Evolutionary conservation across 306 rosid genomes (phyloP).

Genomic region (Cucumis hystrix): DNA sequence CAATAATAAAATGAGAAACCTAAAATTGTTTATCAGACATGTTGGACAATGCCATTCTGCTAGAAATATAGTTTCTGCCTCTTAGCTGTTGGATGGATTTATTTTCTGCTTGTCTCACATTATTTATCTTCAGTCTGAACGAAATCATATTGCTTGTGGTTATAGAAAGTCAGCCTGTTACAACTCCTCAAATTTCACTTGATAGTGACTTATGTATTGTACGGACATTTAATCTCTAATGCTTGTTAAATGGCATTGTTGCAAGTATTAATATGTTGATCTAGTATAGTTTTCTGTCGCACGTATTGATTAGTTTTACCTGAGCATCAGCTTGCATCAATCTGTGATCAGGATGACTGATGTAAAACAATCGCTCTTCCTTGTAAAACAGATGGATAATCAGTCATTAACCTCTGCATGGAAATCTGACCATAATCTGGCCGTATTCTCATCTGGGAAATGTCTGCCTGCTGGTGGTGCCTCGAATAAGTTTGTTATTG

Average conservation of each 20-base stretch:
- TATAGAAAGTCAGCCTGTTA: not conserved
- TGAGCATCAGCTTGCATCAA: constrained; percentile 9
- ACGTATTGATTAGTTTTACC: not conserved
- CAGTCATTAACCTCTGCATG: constrained; percentile 22
- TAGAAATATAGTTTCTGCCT: not conserved
- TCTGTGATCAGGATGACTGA: constrained; percentile 16
- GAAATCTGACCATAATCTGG: constrained; percentile 33
- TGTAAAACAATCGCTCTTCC: constrained; percentile 6
- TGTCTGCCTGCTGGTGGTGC: constrained; percentile 29
- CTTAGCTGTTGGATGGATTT: not conserved
- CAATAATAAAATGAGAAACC: not conserved
- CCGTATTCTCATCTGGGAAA: constrained; percentile 30
- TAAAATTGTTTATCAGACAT: not conserved
- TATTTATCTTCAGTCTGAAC: not conserved
- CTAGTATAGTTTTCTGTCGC: not conserved
- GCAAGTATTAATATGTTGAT: too few relatives aligned
- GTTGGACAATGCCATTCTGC: not conserved
- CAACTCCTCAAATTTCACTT: not conserved
- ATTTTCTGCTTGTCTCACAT: not conserved
- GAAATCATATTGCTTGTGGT: not conserved
- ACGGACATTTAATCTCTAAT: not conserved
- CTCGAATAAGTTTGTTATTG: constrained; percentile 46
- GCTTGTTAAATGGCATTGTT: not conserved
- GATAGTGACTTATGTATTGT: not conserved
- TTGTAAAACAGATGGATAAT: constrained; percentile 33